phyloP scores from a whole-genome alignment of 2,329 filamentous ascomycete genomes.

The Blastomyces silverae region DNA sequence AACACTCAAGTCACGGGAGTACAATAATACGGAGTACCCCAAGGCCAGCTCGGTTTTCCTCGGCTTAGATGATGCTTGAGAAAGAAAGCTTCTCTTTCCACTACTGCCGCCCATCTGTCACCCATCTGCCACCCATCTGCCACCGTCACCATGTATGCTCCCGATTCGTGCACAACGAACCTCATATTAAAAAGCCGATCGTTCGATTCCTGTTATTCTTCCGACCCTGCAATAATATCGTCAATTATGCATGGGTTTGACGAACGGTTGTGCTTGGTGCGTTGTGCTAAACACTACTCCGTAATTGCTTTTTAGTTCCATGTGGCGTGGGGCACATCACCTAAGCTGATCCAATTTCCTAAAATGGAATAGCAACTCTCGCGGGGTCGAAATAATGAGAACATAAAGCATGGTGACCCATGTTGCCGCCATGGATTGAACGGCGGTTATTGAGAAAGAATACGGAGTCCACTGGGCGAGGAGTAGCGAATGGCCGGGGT shows the following conservation, averaged over 20 bases:
- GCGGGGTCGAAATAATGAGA: too few relatives aligned
- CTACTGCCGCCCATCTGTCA: background rate
- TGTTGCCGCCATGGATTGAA: too few relatives aligned
- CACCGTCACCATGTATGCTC: background rate
- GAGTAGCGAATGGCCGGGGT: background rate
- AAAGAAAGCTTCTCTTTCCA: background rate
- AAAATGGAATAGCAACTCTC: background rate
- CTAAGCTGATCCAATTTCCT: conserved; percentile 1
- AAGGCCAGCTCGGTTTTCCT: background rate
- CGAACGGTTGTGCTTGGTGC: background rate
- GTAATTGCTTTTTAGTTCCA: background rate
- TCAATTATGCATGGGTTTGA: background rate
- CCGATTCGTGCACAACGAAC: background rate
- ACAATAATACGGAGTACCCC: background rate
- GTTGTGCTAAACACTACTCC: background rate
- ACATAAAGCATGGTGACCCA: too few relatives aligned
- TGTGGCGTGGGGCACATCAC: background rate
- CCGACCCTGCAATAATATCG: background rate
- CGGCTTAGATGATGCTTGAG: background rate
- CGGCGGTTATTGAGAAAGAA: background rate
- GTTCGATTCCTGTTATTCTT: background rate
- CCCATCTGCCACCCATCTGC: background rate
- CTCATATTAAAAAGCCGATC: background rate
- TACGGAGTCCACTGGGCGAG: background rate
- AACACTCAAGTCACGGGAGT: background rate